Conservation (phyloP, 2,329 filamentous ascomycete species). For the Fusarium sp. region DNA sequence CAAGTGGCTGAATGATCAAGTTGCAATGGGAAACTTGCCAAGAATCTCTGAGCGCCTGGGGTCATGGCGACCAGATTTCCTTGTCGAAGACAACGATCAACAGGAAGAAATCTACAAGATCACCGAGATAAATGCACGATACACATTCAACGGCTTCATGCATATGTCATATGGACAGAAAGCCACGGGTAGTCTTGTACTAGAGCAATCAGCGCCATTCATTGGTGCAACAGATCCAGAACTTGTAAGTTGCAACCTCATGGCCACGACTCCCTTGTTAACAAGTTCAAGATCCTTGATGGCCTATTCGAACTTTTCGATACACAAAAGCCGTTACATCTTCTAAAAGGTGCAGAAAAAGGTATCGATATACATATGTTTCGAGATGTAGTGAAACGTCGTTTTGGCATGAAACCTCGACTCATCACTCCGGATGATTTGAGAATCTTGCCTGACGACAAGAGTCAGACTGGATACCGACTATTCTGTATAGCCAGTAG, state of each 20-base stretch:
- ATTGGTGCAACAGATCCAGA: constrained; percentile 41
- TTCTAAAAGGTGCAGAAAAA: constrained; percentile 52
- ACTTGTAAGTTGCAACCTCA: constrained; percentile 26
- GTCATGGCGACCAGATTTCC: constrained; percentile 55
- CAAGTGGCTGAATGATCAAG: constrained; percentile 48
- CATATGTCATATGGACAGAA: constrained; percentile 46
- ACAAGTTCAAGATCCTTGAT: constrained; percentile 45
- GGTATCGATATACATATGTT: constrained; percentile 56
- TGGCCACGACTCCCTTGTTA: background rate
- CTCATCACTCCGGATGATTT: constrained; percentile 51
- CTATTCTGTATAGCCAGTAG: constrained; percentile 42
- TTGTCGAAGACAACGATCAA: constrained; percentile 46
- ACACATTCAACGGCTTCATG: constrained; percentile 54
- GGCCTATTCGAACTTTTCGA: constrained; percentile 49
- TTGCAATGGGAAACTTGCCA: constrained; percentile 36
- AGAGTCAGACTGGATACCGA: constrained; percentile 39
- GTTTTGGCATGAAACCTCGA: constrained; percentile 46
- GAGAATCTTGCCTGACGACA: constrained; percentile 44
- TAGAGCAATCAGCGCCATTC: constrained; percentile 8
- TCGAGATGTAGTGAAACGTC: constrained; percentile 42
- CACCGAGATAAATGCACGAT: constrained; percentile 56
- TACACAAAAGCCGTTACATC: constrained; percentile 46
- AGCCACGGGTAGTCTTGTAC: constrained; percentile 17
- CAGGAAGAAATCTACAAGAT: constrained; percentile 46
- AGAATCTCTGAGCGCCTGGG: constrained; percentile 41